Evolutionary conservation across 2,329 filamentous ascomycete genomes (phyloP).

Genomic region (Daldinia eschscholtzii): DNA sequence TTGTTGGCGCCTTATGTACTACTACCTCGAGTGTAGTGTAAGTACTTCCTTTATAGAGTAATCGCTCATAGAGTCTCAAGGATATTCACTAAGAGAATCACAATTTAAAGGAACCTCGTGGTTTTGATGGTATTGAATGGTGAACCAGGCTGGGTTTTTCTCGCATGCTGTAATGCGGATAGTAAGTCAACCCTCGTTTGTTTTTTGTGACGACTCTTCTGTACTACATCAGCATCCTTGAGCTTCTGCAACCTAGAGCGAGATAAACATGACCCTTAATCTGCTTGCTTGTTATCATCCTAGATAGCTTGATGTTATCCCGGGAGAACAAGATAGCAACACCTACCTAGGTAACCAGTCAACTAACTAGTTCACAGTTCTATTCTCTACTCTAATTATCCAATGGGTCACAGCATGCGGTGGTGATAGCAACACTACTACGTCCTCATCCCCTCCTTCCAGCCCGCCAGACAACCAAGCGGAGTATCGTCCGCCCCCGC

Average conservation of each 20-base stretch:
- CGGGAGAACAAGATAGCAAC: background rate
- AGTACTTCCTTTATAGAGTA: slow-evolving; percentile 40
- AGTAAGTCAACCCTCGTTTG: slow-evolving; percentile 56
- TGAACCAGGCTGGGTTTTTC: slow-evolving; percentile 74
- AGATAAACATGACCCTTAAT: background rate
- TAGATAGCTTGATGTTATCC: background rate
- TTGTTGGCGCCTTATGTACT: slow-evolving; percentile 69
- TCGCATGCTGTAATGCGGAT: slow-evolving; percentile 75
- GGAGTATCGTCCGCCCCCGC: slow-evolving; percentile 8
- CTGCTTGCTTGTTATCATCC: background rate
- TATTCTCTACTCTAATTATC: slow-evolving; percentile 71
- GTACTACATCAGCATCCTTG: background rate
- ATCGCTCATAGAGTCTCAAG: background rate
- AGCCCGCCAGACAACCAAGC: slow-evolving; percentile 30
- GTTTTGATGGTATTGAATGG: slow-evolving; percentile 70
- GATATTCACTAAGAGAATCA: slow-evolving; percentile 5
- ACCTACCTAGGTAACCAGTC: background rate
- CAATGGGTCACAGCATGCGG: slow-evolving; percentile 67
- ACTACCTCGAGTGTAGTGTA: slow-evolving; percentile 70
- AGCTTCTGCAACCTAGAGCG: background rate
- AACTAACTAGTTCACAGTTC: slow-evolving; percentile 56
- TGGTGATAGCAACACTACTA: background rate
- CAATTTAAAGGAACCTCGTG: slow-evolving; percentile 64
- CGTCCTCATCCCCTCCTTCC: background rate
- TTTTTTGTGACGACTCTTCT: background rate